These are phyloP conservation scores for Pseudocercospora cruenta DNA, from an alignment of 2,329 filamentous ascomycete genomes.

Conservation along the genomic window DNA sequence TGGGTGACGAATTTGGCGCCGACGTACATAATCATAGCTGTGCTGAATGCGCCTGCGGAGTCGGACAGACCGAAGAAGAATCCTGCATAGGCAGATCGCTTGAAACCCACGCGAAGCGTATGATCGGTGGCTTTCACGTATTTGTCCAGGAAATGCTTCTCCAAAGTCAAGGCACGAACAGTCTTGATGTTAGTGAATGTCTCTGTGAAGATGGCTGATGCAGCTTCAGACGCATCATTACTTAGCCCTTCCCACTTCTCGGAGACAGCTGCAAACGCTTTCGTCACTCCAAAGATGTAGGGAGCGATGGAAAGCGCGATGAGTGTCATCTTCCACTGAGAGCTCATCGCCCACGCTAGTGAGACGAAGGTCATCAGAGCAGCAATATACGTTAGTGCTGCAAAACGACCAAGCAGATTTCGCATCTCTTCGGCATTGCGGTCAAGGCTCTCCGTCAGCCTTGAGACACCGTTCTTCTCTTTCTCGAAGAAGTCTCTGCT, in stretches of 20 bases:
- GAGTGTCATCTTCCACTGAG: constrained; percentile 80
- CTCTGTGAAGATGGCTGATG: constrained; percentile 70
- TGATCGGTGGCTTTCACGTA: constrained; percentile 57
- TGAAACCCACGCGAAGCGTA: constrained; percentile 65
- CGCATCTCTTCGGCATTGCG: constrained; percentile 85
- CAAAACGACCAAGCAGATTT: constrained; percentile 77
- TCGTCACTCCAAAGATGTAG: constrained; percentile 67
- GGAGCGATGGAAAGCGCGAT: constrained; percentile 72
- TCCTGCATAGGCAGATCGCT: constrained; percentile 69
- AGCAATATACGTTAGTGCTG: constrained; percentile 70
- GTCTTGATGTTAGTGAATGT: constrained; percentile 78
- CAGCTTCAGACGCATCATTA: constrained; percentile 64
- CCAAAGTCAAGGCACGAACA: constrained; percentile 74
- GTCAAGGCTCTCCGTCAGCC: constrained; percentile 73
- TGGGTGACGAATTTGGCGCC: constrained; percentile 66
- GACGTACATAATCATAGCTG: constrained; percentile 83
- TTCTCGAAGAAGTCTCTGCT: constrained; percentile 78
- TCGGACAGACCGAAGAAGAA: constrained; percentile 78
- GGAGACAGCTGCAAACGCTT: constrained; percentile 66
- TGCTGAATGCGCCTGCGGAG: constrained; percentile 70
- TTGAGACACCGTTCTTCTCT: constrained; percentile 64
- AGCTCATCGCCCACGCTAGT: constrained; percentile 71
- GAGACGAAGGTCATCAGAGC: constrained; percentile 69
- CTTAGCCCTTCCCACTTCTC: constrained; percentile 72
- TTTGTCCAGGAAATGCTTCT: constrained; percentile 69